These are phyloP conservation scores for Lodderomyces metapsilosis DNA, from an alignment of 1,139 yeast genomes.

Conservation along the genomic window DNA sequence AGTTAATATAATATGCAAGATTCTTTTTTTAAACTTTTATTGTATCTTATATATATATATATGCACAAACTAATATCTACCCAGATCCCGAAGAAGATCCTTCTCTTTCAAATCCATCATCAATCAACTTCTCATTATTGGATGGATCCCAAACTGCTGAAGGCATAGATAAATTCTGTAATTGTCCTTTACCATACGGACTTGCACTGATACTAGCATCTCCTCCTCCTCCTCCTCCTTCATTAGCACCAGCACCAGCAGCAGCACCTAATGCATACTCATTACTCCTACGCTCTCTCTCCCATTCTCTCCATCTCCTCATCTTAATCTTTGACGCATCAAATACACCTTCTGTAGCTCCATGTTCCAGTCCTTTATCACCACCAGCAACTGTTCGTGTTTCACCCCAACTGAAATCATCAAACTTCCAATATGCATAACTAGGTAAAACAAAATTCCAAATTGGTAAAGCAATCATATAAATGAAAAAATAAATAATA, in stretches of 20 bases:
- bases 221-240: background rate
- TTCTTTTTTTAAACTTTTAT: no score
- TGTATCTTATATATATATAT: no score
- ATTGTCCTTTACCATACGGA: constrained; percentile 4
- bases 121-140: constrained; percentile 25
- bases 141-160: constrained; percentile 53
- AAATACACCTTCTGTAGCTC: constrained; percentile 72
- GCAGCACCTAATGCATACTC: constrained; percentile 16
- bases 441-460: constrained; percentile 93
- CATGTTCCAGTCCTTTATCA: constrained; percentile 59
- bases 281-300: constrained; percentile 54
- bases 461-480: constrained; percentile 79
- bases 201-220: background rate
- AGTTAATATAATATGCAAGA: no score
- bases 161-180: constrained; percentile 32
- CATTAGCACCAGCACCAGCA: background rate
- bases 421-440: constrained; percentile 95
- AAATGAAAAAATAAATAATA: constrained; percentile 77
- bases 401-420: constrained; percentile 98
- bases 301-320: constrained; percentile 95
- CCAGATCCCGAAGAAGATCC: constrained; percentile 19
- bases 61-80: constrained; percentile 3
- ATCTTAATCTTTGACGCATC: constrained; percentile 84
- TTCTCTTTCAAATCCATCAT: constrained; percentile 27
- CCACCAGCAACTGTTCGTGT: constrained; percentile 85